These are phyloP conservation scores for Phytopythium chamaehyphon DNA, from an alignment of 352 stramenopile species.

Conservation along the genomic window DNA sequence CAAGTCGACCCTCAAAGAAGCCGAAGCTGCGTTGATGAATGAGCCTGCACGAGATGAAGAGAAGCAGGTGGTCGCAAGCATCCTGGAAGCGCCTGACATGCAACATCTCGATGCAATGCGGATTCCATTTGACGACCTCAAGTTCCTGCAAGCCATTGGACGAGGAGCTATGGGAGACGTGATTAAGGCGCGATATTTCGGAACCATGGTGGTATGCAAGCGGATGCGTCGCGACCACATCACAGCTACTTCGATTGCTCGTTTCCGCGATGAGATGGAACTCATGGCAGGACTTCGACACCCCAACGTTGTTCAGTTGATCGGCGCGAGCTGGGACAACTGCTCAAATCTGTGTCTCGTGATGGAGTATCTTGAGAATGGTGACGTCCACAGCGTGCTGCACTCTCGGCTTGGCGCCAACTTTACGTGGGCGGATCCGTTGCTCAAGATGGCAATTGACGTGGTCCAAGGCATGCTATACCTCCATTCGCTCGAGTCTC, in stretches of 20 bases:
- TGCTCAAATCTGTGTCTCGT: constrained; percentile 87
- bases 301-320: constrained; percentile 89
- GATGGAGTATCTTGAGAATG: constrained; percentile 89
- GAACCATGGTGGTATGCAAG: constrained; percentile 87
- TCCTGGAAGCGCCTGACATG: constrained; percentile 70
- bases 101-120: constrained; percentile 73
- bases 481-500: constrained; percentile 77
- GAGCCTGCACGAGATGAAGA: constrained; percentile 70
- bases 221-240: constrained; percentile 85
- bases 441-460: constrained; percentile 87
- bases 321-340: constrained; percentile 87
- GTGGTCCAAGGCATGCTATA: constrained; percentile 86
- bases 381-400: constrained; percentile 84
- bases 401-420: constrained; percentile 74
- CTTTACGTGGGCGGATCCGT: constrained; percentile 80
- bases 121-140: constrained; percentile 81
- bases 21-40: constrained; percentile 82
- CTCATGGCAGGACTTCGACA: constrained; percentile 84
- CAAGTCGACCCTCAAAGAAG: constrained; percentile 70
- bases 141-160: constrained; percentile 78
- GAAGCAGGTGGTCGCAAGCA: constrained; percentile 57
- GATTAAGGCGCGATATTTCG: constrained; percentile 87
- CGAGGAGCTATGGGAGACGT: constrained; percentile 84
- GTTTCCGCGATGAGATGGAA: constrained; percentile 84
- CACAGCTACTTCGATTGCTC: constrained; percentile 56